phyloP scores from a whole-genome alignment of 2,329 filamentous ascomycete genomes.

The Davidsoniella eucalypti region DNA sequence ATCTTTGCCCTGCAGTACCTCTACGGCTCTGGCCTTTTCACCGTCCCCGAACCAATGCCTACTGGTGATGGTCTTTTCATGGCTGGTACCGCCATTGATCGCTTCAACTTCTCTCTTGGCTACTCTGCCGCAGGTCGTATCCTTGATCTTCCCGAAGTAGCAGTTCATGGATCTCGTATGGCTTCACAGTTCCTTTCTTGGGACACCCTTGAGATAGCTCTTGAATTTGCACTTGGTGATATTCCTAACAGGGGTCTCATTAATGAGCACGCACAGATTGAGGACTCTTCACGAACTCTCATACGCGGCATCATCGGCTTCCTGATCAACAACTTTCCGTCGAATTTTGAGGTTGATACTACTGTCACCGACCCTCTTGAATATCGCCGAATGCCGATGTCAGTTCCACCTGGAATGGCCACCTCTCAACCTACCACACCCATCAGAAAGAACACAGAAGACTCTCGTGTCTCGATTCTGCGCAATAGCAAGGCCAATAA shows the following conservation, averaged over 20 bases:
- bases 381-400: conserved; percentile 26
- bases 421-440: conserved; percentile 4
- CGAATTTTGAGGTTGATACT: conserved; percentile 42
- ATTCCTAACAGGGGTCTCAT: conserved; percentile 14
- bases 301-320: conserved; percentile 41
- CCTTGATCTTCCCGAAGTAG: conserved; percentile 37
- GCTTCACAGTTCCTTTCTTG: conserved; percentile 42
- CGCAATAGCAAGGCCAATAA: conserved; percentile 6
- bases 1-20: conserved; percentile 40
- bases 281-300: conserved; percentile 36
- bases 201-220: conserved; percentile 42
- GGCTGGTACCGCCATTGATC: conserved; percentile 25
- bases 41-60: conserved; percentile 19
- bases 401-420: conserved; percentile 8
- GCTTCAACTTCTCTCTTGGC: conserved; percentile 40
- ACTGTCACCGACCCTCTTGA: conserved; percentile 21
- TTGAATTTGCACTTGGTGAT: conserved; percentile 37
- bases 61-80: conserved; percentile 20
- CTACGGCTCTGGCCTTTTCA: conserved; percentile 37
- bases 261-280: conserved; percentile 26
- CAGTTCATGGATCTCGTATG: conserved; percentile 41
- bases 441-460: conserved; percentile 2
- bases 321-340: conserved; percentile 41
- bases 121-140: conserved; percentile 47
- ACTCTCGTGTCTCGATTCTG: conserved; percentile 7